A percentile compares a stretch with the other conserved stretches of the same genome.
Conservation (phyloP, 148 eudicot species). For the Rhododendron williamsianum region DNA sequence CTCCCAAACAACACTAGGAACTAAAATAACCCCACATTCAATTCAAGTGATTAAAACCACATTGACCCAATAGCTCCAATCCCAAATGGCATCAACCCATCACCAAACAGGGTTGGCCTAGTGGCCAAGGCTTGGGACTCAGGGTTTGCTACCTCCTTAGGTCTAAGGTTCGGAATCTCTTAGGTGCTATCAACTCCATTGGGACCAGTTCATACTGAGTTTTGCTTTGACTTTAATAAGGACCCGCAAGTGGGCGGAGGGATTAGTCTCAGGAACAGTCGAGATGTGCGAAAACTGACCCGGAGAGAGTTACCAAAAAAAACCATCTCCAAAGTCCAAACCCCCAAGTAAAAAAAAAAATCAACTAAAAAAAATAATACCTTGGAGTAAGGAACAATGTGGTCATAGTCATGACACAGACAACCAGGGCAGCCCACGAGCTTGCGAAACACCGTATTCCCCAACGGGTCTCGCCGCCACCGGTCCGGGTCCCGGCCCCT, state of each 20-base stretch:
- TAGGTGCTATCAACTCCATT: no score
- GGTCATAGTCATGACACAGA: constrained; percentile 88
- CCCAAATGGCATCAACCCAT: background rate
- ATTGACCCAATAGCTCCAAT: background rate
- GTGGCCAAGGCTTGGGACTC: no score
- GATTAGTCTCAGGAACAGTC: no score
- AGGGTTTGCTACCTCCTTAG: no score
- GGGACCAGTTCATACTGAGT: no score
- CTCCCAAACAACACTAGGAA: background rate
- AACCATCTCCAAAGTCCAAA: no score
- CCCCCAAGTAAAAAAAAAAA: background rate
- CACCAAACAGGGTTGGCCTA: background rate
- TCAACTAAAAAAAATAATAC: constrained; percentile 11
- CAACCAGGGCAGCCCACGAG: constrained; percentile 98
- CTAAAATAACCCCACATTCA: background rate
- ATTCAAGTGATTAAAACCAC: background rate
- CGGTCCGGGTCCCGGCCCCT: constrained; percentile 87
- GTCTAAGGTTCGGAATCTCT: no score
- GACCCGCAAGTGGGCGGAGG: no score
- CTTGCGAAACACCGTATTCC: constrained; percentile 68
- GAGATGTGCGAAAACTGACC: no score
- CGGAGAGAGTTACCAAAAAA: no score
- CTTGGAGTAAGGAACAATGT: constrained; percentile 85
- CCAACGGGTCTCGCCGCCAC: constrained; percentile 76
- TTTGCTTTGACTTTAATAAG: no score